A percentile compares a stretch with the other conserved stretches of the same genome.
These are phyloP conservation scores for Sporothrix pseudoabietina DNA, from an alignment of 2,329 filamentous ascomycete species.

Conservation along the genomic window DNA sequence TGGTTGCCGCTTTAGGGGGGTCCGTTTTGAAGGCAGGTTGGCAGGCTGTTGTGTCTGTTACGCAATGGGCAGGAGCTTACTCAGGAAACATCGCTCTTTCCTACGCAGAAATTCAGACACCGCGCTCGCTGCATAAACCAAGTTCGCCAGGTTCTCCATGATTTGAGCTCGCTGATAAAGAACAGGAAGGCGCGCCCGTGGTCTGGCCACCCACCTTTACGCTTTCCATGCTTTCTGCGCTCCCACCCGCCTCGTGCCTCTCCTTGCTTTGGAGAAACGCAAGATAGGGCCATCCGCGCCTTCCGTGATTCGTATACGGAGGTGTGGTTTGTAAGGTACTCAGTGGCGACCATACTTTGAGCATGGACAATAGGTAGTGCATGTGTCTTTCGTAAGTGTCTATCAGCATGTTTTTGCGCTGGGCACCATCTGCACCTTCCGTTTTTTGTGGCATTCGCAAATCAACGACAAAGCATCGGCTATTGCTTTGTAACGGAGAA, in stretches of 20 bases:
- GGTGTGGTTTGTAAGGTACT: conserved; percentile 6
- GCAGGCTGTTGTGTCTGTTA: not conserved
- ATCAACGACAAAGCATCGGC: conserved; percentile 8
- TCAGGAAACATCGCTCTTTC: conserved; percentile 28
- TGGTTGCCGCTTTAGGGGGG: conserved; percentile 5
- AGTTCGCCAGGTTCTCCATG: not conserved
- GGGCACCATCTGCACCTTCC: conserved; percentile 13
- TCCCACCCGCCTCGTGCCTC: not conserved
- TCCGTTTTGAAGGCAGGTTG: conserved; percentile 24
- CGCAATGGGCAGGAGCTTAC: conserved; percentile 28
- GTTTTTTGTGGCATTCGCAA: not conserved
- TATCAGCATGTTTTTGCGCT: conserved; percentile 18
- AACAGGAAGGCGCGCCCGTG: conserved; percentile 9
- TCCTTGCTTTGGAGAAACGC: not conserved
- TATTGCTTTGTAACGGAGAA: conserved; percentile 4
- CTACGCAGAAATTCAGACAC: conserved; percentile 27
- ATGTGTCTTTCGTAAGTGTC: conserved; percentile 7
- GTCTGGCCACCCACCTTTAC: not conserved
- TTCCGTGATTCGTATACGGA: conserved; percentile 20
- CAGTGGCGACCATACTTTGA: not conserved
- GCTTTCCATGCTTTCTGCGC: not conserved
- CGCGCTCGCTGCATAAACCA: not conserved
- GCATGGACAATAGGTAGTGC: not conserved
- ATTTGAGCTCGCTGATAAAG: conserved; percentile 9
- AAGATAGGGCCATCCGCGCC: conserved; percentile 27